Percentiles rank a stretch among this genome's conserved stretches.
These are phyloP conservation scores for Mortierella polycephala DNA, from an alignment of 371 early-diverging fungal species.

Conservation along the genomic window DNA sequence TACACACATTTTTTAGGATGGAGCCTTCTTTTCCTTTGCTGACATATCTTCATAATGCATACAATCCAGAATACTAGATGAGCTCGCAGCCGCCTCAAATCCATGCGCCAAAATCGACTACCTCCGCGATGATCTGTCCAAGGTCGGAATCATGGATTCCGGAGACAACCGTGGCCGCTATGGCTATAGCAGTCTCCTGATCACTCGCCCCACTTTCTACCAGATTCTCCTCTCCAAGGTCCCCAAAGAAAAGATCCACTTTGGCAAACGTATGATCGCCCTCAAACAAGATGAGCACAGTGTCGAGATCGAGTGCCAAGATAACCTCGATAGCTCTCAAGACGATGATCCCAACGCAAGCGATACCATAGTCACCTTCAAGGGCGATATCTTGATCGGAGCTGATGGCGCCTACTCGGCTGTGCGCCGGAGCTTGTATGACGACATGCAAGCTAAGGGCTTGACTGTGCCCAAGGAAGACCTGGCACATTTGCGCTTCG, in stretches of 20 bases:
- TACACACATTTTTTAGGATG: neutral
- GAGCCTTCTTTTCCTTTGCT: neutral
- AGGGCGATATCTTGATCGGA: conserved; percentile 27
- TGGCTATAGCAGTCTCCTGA: conserved; percentile 25
- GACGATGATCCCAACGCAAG: neutral
- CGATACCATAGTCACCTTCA: conserved; percentile 1
- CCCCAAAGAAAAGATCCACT: conserved; percentile 25
- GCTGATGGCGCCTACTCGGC: conserved; percentile 38
- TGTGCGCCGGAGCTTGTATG: conserved; percentile 19
- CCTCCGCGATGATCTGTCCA: conserved; percentile 29
- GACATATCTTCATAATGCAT: neutral
- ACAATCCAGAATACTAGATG: conserved; percentile 15
- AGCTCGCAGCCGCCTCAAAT: conserved; percentile 8
- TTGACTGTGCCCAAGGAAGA: conserved; percentile 14
- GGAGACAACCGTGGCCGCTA: conserved; percentile 10
- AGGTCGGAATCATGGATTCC: conserved; percentile 26
- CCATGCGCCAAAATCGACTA: conserved; percentile 33
- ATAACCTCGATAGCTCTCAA: conserved; percentile 5
- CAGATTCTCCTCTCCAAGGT: conserved; percentile 25
- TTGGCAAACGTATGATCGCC: conserved; percentile 27
- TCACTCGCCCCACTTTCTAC: conserved; percentile 26
- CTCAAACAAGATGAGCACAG: conserved; percentile 23
- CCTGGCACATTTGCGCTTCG: conserved; percentile 23
- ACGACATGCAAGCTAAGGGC: conserved; percentile 15
- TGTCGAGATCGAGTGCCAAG: conserved; percentile 29